phyloP scores from a whole-genome alignment of 1,284 basidiomycete species.

The Trichosporon sp. region DNA sequence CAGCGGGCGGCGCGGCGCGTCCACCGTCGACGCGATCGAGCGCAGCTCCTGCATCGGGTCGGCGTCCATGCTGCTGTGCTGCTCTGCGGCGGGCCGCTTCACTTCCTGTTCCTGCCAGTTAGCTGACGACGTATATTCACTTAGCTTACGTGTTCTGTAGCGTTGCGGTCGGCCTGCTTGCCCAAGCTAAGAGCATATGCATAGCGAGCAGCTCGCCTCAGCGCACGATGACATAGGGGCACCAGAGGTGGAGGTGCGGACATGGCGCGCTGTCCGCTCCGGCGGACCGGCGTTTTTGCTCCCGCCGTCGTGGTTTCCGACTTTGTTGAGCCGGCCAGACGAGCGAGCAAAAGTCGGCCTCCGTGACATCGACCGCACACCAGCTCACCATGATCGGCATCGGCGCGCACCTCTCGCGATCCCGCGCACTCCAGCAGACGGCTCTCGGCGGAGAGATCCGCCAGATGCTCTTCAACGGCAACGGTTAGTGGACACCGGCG shows the following conservation, averaged over 20 bases:
- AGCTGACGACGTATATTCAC: background rate
- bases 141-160: background rate
- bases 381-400: constrained; percentile 23
- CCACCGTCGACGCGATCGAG: constrained; percentile 27
- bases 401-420: constrained; percentile 22
- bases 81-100: background rate
- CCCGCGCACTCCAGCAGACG: constrained; percentile 24
- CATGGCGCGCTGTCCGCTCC: background rate
- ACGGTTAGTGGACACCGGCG: background rate
- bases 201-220: background rate
- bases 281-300: background rate
- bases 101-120: background rate
- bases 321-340: background rate
- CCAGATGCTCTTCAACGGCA: constrained; percentile 28
- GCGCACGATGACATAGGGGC: background rate
- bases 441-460: constrained; percentile 28
- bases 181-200: background rate
- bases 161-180: background rate
- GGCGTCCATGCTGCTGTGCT: constrained; percentile 2
- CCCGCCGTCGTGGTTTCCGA: background rate
- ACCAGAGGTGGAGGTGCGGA: background rate
- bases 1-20: constrained; percentile 27
- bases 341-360: constrained; percentile 1
- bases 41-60: constrained; percentile 23
- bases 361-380: background rate